Evolutionary conservation across 495 filamentous ascomycete species (phyloP).

Genomic region (Aspergillus carlsbadensis): DNA sequence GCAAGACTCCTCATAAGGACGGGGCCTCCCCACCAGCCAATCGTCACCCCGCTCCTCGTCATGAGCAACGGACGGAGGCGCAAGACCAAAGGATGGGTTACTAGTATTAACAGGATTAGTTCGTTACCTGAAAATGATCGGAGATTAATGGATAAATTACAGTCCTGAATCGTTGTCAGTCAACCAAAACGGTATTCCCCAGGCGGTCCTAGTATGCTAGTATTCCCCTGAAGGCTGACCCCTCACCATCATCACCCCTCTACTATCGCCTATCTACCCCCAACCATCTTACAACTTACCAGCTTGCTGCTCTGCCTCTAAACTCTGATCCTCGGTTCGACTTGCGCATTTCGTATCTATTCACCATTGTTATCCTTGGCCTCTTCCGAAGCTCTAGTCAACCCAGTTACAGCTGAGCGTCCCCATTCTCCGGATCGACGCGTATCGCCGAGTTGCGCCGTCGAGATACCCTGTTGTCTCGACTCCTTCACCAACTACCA

Average conservation of each 20-base stretch:
- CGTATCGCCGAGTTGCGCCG: slow-evolving; percentile 17
- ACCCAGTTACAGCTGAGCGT: slow-evolving; percentile 21
- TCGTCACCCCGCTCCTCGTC: neutral
- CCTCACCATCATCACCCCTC: slow-evolving; percentile 15
- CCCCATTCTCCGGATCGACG: slow-evolving; percentile 16
- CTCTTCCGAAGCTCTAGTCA: slow-evolving; percentile 8
- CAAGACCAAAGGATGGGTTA: neutral
- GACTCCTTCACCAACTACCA: neutral
- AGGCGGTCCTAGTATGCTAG: slow-evolving; percentile 14
- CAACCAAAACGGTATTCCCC: slow-evolving; percentile 11
- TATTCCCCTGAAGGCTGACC: too few relatives aligned
- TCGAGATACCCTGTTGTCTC: slow-evolving; percentile 20
- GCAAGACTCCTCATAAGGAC: neutral
- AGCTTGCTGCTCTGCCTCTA: neutral
- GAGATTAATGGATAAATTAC: slow-evolving; percentile 9
- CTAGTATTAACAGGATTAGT: slow-evolving; percentile 6
- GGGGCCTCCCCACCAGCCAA: neutral
- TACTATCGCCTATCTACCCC: slow-evolving; percentile 11
- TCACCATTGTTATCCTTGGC: neutral
- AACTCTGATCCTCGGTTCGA: neutral
- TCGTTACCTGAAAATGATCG: neutral
- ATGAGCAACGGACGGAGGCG: neutral
- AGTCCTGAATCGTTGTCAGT: slow-evolving; percentile 10
- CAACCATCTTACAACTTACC: neutral
- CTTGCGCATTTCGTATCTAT: slow-evolving; percentile 1